phyloP scores from a whole-genome alignment of 139 green algal species.

The Picochlorum costavermella region DNA sequence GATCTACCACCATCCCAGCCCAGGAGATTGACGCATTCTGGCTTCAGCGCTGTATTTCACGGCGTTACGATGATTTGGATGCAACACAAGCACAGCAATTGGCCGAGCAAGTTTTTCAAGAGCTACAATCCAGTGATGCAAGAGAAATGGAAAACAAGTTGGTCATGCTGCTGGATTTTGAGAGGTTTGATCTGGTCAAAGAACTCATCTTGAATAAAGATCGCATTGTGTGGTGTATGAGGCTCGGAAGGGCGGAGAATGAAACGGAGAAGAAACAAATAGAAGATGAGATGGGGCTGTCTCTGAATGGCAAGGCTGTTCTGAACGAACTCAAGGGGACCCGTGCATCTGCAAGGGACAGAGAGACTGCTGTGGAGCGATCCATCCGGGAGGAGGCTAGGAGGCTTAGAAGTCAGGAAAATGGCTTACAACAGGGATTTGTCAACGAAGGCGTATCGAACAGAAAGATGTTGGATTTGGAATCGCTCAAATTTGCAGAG shows the following conservation, averaged over 20 bases:
- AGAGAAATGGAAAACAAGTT: conserved; percentile 81
- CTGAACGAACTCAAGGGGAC: conserved; percentile 75
- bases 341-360: conserved; percentile 58
- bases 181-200: conserved; percentile 96
- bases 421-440: conserved; percentile 12
- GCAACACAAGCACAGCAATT: conserved; percentile 60
- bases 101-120: conserved; percentile 59
- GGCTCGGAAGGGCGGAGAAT: conserved; percentile 64
- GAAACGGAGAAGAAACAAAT: conserved; percentile 55
- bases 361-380: conserved; percentile 73
- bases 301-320: conserved; percentile 50
- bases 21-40: conserved; percentile 97
- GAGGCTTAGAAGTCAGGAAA: conserved; percentile 45
- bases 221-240: conserved; percentile 93
- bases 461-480: conserved; percentile 75
- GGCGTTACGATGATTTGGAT: conserved; percentile 61
- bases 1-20: conserved; percentile 10
- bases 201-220: conserved; percentile 80
- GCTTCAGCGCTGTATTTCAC: conserved; percentile 85
- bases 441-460: conserved; percentile 15
- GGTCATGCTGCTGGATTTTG: conserved; percentile 85
- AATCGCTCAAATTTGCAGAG: conserved; percentile 66
- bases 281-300: conserved; percentile 49
- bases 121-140: conserved; percentile 30
- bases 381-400: conserved; percentile 87